Conservation (phyloP, 2,329 filamentous ascomycete species). For the Diaporthe capsici region DNA sequence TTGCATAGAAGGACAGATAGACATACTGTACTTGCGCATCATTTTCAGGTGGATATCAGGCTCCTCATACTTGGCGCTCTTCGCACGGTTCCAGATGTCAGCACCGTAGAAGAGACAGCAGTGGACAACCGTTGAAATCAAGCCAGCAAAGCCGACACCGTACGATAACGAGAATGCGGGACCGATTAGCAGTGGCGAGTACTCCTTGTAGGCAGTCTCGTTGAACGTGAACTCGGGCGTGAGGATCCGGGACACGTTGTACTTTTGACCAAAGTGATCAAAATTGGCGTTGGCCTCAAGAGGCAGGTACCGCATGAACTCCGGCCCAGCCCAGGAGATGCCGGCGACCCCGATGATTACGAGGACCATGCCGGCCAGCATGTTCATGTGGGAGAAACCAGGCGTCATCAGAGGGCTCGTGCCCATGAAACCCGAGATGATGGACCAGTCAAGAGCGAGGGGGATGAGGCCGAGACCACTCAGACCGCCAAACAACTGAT, state of each 20-base stretch:
- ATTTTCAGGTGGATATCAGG: constrained; percentile 39
- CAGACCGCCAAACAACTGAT: constrained; percentile 30
- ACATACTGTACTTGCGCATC: constrained; percentile 35
- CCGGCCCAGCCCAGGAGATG: constrained; percentile 27
- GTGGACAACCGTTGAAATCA: constrained; percentile 32
- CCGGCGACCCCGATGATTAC: constrained; percentile 17
- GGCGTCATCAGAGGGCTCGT: constrained; percentile 27
- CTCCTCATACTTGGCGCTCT: constrained; percentile 34
- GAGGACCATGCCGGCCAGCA: constrained; percentile 27
- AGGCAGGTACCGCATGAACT: constrained; percentile 28
- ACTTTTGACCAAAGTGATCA: neutral
- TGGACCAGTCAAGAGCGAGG: constrained; percentile 27
- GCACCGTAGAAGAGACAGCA: constrained; percentile 43
- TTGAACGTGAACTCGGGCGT: constrained; percentile 22
- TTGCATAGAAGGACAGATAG: neutral
- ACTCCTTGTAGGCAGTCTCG: constrained; percentile 31
- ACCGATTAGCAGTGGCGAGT: neutral
- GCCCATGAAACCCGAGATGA: constrained; percentile 26
- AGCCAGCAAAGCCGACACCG: constrained; percentile 19
- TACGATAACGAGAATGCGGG: constrained; percentile 25
- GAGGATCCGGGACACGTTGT: constrained; percentile 21
- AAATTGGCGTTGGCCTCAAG: constrained; percentile 24
- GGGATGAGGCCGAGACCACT: constrained; percentile 25
- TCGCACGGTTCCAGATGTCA: constrained; percentile 45
- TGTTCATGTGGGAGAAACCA: constrained; percentile 26